These are phyloP conservation scores for Sporothrix curviconia DNA, from an alignment of 2,329 filamentous ascomycete species.

Conservation along the genomic window DNA sequence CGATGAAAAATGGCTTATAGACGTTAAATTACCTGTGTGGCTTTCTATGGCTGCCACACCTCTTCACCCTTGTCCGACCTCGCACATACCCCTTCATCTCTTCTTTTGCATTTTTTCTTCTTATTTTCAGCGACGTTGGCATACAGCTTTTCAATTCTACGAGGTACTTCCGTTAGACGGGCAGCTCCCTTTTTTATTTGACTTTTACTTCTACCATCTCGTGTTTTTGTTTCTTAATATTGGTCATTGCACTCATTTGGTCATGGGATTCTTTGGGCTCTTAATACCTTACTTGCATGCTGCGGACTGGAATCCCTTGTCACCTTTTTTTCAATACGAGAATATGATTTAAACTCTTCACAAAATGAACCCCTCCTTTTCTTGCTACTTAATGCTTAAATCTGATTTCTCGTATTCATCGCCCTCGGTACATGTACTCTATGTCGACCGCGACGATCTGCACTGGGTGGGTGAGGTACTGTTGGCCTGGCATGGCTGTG, in stretches of 20 bases:
- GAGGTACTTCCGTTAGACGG: not conserved
- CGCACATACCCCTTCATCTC: constrained; percentile 6
- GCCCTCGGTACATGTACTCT: too few species aligned
- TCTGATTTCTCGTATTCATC: not conserved
- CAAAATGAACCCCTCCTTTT: not conserved
- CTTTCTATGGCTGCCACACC: not conserved
- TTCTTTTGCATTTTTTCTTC: not conserved
- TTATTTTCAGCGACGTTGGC: not conserved
- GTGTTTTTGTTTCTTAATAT: not conserved
- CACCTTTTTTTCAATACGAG: not conserved
- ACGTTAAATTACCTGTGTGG: not conserved
- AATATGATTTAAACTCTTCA: too few species aligned
- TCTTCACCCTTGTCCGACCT: not conserved
- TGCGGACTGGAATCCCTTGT: not conserved
- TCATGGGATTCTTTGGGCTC: not conserved
- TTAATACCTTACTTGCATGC: not conserved
- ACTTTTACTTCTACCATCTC: not conserved
- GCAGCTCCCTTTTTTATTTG: not conserved
- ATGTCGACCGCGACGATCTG: not conserved
- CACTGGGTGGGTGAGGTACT: too few species aligned
- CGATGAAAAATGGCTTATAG: not conserved
- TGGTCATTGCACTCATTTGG: not conserved
- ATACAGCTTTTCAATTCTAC: constrained; percentile 1
- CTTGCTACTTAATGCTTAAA: not conserved
- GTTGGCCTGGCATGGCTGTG: too few species aligned